These are phyloP conservation scores for Raffaelea albimanens DNA, from an alignment of 2,329 filamentous ascomycete genomes.

Conservation along the genomic window DNA sequence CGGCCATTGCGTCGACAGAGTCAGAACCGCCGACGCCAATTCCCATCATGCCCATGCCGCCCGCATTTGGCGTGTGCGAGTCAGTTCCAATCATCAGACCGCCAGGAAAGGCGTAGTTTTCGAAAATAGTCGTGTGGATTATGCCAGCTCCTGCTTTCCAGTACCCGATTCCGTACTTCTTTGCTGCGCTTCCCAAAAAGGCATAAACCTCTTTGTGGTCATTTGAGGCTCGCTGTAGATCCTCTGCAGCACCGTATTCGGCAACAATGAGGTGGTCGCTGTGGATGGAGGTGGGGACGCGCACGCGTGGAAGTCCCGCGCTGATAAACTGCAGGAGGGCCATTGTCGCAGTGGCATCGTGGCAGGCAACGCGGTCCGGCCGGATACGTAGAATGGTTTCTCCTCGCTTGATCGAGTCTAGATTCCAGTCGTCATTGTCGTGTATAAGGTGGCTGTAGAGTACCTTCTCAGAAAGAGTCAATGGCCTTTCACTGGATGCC, in stretches of 20 bases:
- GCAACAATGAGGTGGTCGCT: slow-evolving; percentile 99
- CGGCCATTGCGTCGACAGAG: slow-evolving; percentile 91
- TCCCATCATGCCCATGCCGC: slow-evolving; percentile 83
- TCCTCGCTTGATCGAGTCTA: slow-evolving; percentile 77
- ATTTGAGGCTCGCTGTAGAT: slow-evolving; percentile 75
- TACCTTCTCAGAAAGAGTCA: slow-evolving; percentile 96
- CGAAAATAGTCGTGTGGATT: slow-evolving; percentile 94
- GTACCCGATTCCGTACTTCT: slow-evolving; percentile 89
- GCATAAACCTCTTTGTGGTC: slow-evolving; percentile 97
- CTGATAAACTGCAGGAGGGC: slow-evolving; percentile 97
- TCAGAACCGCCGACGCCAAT: slow-evolving; percentile 97
- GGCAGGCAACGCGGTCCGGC: slow-evolving; percentile 96
- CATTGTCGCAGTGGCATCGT: slow-evolving; percentile 98
- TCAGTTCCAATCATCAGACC: slow-evolving; percentile 99
- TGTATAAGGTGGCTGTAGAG: slow-evolving; percentile 92
- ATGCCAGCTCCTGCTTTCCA: slow-evolving; percentile 92
- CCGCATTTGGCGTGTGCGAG: slow-evolving; percentile 95
- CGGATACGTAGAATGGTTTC: slow-evolving; percentile 92
- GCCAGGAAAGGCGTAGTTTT: slow-evolving; percentile 95
- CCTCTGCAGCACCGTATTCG: slow-evolving; percentile 76
- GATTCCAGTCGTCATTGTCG: slow-evolving; percentile 71
- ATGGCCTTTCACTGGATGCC: no score
- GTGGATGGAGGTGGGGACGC: slow-evolving; percentile 93
- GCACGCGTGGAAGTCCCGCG: slow-evolving; percentile 78
- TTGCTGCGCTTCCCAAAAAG: slow-evolving; percentile 85